Conservation (phyloP, 352 stramenopile genomes). For the Phytophthora colocasiae region DNA sequence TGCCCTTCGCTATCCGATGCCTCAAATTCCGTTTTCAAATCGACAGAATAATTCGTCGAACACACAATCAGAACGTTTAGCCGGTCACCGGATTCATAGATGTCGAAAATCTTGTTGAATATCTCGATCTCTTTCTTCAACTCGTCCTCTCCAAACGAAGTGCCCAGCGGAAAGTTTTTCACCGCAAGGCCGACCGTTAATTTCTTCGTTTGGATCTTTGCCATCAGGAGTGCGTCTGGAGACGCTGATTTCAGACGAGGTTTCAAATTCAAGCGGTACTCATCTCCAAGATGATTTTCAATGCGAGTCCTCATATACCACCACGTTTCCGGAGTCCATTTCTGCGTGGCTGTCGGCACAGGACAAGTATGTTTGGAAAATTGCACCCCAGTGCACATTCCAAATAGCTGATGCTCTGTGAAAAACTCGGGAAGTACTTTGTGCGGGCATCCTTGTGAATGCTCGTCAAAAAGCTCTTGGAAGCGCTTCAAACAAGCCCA, state of each 20-base stretch:
- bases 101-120: neutral
- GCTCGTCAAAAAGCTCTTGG: neutral
- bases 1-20: neutral
- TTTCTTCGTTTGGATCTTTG: neutral
- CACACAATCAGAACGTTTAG: neutral
- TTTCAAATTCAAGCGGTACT: too few species aligned
- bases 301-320: too few species aligned
- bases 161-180: neutral
- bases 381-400: neutral
- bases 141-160: neutral
- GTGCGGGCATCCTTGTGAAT: neutral
- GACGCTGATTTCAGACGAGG: too few species aligned
- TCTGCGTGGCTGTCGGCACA: neutral
- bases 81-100: neutral
- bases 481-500: neutral
- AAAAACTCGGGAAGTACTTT: neutral
- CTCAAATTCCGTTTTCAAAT: neutral
- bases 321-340: neutral
- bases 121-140: neutral
- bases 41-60: neutral
- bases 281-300: too few species aligned
- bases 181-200: neutral
- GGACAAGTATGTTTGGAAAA: neutral
- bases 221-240: neutral
- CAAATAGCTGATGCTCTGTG: neutral